phyloP scores from a whole-genome alignment of 1,284 basidiomycete species.

The Microbotryum violaceum region DNA sequence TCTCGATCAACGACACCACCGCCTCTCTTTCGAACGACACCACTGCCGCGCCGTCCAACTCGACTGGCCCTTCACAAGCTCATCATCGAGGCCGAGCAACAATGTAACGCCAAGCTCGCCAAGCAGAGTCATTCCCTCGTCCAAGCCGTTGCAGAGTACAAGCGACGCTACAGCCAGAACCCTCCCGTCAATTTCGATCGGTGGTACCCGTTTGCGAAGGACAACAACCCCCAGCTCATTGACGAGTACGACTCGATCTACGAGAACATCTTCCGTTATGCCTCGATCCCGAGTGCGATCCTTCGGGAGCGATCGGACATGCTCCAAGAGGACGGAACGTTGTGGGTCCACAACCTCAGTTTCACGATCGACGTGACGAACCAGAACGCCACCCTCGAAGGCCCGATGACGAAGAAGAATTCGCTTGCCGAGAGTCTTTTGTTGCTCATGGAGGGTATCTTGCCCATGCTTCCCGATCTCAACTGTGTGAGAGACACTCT shows the following conservation, averaged over 20 bases:
- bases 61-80: constrained; percentile 10
- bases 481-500: not conserved
- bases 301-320: constrained; percentile 17
- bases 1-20: too few species aligned
- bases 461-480: constrained; percentile 16
- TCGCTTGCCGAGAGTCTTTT: constrained; percentile 17
- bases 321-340: constrained; percentile 17
- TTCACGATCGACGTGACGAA: constrained; percentile 20
- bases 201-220: constrained; percentile 30
- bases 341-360: constrained; percentile 22
- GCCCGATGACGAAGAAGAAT: constrained; percentile 20
- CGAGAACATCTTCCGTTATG: constrained; percentile 25
- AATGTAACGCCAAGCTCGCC: constrained; percentile 20
- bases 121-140: constrained; percentile 24
- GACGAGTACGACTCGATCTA: constrained; percentile 36
- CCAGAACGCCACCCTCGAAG: constrained; percentile 5
- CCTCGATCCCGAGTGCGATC: constrained; percentile 20
- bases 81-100: constrained; percentile 15
- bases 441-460: constrained; percentile 16
- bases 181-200: constrained; percentile 32
- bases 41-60: too few species aligned
- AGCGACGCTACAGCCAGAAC: constrained; percentile 20
- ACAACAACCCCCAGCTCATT: constrained; percentile 27
- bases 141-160: constrained; percentile 33
- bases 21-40: too few species aligned